A percentile compares a stretch with the other conserved stretches of the same genome.
Conservation (phyloP, 495 filamentous ascomycete species). For the Beverwykella pulmonaria region DNA sequence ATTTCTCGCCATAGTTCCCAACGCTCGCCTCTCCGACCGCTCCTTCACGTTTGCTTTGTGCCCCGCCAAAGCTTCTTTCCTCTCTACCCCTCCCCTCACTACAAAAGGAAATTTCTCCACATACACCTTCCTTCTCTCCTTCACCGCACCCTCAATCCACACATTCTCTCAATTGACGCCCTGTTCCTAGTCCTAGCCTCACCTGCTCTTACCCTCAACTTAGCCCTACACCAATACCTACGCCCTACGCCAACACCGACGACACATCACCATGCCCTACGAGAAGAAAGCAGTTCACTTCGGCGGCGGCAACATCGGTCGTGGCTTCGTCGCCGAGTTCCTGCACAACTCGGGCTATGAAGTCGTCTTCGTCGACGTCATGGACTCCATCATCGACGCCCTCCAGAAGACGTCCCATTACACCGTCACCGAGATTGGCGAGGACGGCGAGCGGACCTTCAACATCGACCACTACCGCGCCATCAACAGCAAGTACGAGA, state of each 20-base stretch:
- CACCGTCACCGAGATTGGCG: conserved; percentile 89
- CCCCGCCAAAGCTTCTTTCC: not conserved
- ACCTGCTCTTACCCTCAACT: not conserved
- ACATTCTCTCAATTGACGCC: conserved; percentile 5
- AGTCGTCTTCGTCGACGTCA: conserved; percentile 93
- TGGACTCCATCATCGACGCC: conserved; percentile 72
- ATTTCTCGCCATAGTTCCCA: not conserved
- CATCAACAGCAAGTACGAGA: conserved; percentile 87
- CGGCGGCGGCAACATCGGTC: conserved; percentile 85
- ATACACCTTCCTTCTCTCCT: not conserved
- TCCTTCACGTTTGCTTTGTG: not conserved
- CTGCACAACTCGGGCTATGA: conserved; percentile 86
- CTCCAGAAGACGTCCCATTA: conserved; percentile 77
- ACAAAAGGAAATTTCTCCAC: not conserved
- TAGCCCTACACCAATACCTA: too few species aligned
- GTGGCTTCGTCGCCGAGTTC: conserved; percentile 66
- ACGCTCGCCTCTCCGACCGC: not conserved
- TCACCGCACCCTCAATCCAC: not conserved
- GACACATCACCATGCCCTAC: conserved; percentile 39
- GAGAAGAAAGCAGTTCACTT: conserved; percentile 87
- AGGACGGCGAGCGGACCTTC: conserved; percentile 77
- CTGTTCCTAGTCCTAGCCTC: not conserved
- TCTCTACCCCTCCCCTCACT: not conserved
- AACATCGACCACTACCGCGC: conserved; percentile 91
- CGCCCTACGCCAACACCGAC: too few species aligned